Percentiles rank a stretch among this genome's conserved stretches.
These are phyloP conservation scores for Penicillium sp. DNA, from an alignment of 2,329 filamentous ascomycete genomes.

Conservation along the genomic window DNA sequence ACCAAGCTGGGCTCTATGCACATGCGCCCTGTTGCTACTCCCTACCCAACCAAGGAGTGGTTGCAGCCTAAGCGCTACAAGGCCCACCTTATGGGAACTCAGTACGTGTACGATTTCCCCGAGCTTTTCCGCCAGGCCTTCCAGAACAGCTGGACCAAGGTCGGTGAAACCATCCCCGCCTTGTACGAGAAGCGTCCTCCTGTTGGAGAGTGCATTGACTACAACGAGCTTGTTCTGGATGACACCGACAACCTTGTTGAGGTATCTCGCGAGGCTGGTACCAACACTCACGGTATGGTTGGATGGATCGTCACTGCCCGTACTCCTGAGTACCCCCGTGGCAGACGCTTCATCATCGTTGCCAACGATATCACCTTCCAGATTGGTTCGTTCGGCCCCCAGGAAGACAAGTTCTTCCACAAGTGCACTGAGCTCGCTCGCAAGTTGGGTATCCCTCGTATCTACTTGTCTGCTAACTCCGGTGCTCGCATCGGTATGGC, in stretches of 20 bases:
- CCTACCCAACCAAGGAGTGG: constrained; percentile 97
- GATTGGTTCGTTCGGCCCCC: constrained; percentile 95
- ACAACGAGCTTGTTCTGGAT: constrained; percentile 90
- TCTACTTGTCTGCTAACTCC: constrained; percentile 98
- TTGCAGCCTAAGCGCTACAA: constrained; percentile 99
- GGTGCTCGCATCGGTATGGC: constrained; percentile 96
- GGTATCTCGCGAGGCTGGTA: constrained; percentile 90
- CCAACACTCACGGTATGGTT: constrained; percentile 97
- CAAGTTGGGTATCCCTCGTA: constrained; percentile 90
- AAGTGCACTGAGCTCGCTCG: constrained; percentile 97
- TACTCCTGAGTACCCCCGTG: constrained; percentile 91
- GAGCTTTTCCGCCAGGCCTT: constrained; percentile 98
- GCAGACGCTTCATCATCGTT: constrained; percentile 89
- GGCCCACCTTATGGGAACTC: constrained; percentile 97
- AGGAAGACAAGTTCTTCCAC: constrained; percentile 97
- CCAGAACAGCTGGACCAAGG: constrained; percentile 87
- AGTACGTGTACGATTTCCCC: constrained; percentile 99
- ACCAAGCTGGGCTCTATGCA: constrained; percentile 96
- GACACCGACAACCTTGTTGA: constrained; percentile 89
- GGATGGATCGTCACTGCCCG: constrained; percentile 94
- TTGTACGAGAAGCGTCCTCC: constrained; percentile 79
- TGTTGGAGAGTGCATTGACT: constrained; percentile 87
- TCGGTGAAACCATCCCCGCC: constrained; percentile 68
- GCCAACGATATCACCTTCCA: constrained; percentile 99
- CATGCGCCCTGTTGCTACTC: constrained; percentile 81